phyloP scores from a whole-genome alignment of 2,329 filamentous ascomycete genomes.

The Scytalidium sp. region DNA sequence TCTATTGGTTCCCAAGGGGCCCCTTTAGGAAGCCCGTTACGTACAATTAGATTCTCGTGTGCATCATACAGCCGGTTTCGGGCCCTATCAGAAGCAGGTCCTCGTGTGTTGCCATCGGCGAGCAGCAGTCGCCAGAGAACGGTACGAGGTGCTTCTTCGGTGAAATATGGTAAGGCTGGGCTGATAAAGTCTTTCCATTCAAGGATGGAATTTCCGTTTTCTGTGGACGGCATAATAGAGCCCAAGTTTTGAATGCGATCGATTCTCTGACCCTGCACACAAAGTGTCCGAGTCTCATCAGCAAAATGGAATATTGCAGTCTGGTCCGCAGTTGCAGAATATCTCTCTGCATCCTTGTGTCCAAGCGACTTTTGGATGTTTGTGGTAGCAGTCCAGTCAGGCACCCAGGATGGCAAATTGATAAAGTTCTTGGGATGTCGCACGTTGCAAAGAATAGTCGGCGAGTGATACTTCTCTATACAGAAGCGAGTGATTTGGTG shows the following conservation, averaged over 20 bases:
- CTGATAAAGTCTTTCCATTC: neutral
- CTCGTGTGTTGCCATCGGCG: neutral
- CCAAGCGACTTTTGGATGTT: neutral
- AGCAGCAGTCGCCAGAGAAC: neutral
- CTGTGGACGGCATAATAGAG: too few species aligned
- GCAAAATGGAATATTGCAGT: too few species aligned
- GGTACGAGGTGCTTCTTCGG: neutral
- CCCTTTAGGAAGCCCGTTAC: neutral
- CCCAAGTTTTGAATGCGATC: too few species aligned
- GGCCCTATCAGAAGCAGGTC: neutral
- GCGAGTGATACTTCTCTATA: slow-evolving; percentile 1
- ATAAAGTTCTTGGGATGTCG: neutral
- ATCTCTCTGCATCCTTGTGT: neutral
- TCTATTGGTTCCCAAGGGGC: neutral
- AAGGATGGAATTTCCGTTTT: too few species aligned
- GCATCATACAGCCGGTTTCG: neutral
- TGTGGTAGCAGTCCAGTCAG: slow-evolving; percentile 3
- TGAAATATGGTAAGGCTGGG: neutral
- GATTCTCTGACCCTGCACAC: too few species aligned
- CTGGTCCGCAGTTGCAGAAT: slow-evolving; percentile 2
- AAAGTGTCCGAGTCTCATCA: too few species aligned
- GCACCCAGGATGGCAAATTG: slow-evolving; percentile 3
- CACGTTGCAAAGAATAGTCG: neutral
- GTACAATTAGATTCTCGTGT: neutral
- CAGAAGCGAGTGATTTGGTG: neutral